A percentile compares a stretch with the other conserved stretches of the same genome.
phyloP scores from a whole-genome alignment of 1,139 yeast genomes.

The Sugiyamaella castrensis region DNA sequence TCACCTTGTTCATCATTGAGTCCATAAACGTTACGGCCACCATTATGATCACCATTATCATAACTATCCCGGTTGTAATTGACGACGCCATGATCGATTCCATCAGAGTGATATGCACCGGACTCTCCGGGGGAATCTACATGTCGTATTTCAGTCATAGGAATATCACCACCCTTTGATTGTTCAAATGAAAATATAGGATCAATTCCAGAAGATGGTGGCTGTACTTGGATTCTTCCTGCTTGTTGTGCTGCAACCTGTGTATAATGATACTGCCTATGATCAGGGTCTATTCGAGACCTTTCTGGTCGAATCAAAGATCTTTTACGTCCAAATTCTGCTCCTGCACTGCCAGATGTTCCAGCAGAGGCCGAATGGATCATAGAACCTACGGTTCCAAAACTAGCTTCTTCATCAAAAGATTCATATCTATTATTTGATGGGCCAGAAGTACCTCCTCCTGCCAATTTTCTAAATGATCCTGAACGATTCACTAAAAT shows the following conservation, averaged over 20 bases:
- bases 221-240: slow-evolving; percentile 57
- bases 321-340: slow-evolving; percentile 49
- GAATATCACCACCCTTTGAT: slow-evolving; percentile 13
- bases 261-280: slow-evolving; percentile 78
- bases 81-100: slow-evolving; percentile 18
- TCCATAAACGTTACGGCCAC: slow-evolving; percentile 56
- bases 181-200: slow-evolving; percentile 40
- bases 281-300: slow-evolving; percentile 60
- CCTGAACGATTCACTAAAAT: slow-evolving; percentile 16
- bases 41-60: slow-evolving; percentile 28
- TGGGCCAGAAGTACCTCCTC: slow-evolving; percentile 1
- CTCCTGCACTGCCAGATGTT: slow-evolving; percentile 8
- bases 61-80: slow-evolving; percentile 16
- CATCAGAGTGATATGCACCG: slow-evolving; percentile 8
- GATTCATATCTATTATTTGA: slow-evolving; percentile 12
- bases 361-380: neutral
- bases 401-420: slow-evolving; percentile 14
- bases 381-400: slow-evolving; percentile 14
- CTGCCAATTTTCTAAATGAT: slow-evolving; percentile 12
- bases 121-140: slow-evolving; percentile 1
- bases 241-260: slow-evolving; percentile 68
- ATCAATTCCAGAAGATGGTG: slow-evolving; percentile 72
- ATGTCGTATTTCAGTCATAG: slow-evolving; percentile 19
- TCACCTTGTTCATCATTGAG: slow-evolving; percentile 53
- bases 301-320: slow-evolving; percentile 82